Conservation (phyloP, 169 alveolate species). For the Eimeria praecox region DNA sequence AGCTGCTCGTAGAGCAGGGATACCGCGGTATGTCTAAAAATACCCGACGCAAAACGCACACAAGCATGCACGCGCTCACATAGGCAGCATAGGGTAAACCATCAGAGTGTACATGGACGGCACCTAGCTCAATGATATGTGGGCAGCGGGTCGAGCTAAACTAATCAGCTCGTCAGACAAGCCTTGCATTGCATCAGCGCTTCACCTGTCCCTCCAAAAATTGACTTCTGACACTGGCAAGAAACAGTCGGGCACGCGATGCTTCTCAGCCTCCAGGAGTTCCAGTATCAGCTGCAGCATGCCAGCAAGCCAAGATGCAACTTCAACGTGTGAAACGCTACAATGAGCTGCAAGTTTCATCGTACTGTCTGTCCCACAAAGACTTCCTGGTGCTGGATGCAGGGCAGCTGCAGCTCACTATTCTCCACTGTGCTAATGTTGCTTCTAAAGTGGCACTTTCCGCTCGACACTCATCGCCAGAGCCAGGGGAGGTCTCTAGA, state of each 20-base stretch:
- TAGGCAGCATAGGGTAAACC: not conserved
- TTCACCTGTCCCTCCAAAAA: conserved; percentile 51
- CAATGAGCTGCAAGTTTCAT: not conserved
- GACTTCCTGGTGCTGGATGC: not conserved
- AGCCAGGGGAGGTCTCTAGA: not conserved
- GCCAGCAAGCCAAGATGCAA: not conserved
- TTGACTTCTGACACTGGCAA: conserved; percentile 40
- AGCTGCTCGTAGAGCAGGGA: conserved; percentile 86
- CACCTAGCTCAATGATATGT: not conserved
- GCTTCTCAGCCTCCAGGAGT: conserved; percentile 46
- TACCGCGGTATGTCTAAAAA: conserved; percentile 77
- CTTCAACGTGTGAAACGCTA: not conserved
- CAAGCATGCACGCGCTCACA: not conserved
- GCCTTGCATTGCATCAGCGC: not conserved
- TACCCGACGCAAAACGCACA: not conserved
- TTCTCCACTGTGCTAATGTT: conserved; percentile 17
- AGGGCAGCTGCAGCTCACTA: not conserved
- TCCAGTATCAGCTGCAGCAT: conserved; percentile 25
- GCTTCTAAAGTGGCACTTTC: conserved; percentile 28
- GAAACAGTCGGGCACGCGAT: not conserved
- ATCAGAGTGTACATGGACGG: not conserved
- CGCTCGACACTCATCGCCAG: not conserved
- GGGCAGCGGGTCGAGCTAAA: not conserved
- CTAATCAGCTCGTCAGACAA: not conserved
- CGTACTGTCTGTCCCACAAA: not conserved